Evolutionary conservation across 441 rosid species (phyloP), one percentile per base, ranked within the genome.

Genomic region (Adansonia gregorii): DNA sequence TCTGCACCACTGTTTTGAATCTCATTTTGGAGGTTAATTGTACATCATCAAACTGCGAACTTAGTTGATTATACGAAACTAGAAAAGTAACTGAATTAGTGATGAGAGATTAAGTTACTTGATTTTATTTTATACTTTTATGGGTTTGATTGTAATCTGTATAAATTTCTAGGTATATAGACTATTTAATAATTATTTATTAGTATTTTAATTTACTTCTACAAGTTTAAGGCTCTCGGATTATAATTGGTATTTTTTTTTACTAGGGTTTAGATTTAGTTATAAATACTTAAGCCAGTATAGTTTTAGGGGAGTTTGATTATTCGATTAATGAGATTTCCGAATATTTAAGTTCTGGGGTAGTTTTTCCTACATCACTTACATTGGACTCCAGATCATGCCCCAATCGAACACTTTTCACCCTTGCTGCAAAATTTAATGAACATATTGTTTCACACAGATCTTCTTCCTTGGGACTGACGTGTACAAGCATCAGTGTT

Each of bases 391-490:
- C 89, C 17, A 35, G 41, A 35, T 81, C 85, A 0, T 87, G 83
- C 43, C 90, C 89, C 82, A 93, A 82, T 75, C 85, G 94, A 73
- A 88, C 83, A 76, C 86, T 86, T 84, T 87, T 89, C 39, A 79
- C 97, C 83, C 97, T 88, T 17, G 88, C 82, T 81, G 94, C 95
- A 27, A 93, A 93, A 85, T 88, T 91, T 69, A 93, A 80, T 76
- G 98, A 87, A 64, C 95, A 90, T 81, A 92, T 85, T 43, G 97
- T 92, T 84, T 93, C 97, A 77, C 97, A 92, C 51, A 90, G 76
- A 83, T 93, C 94, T 52, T 90, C 97, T 89, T 93, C 95, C 83
- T 79, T 92, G 49, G 93, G 92, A 72, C 97, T 93, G 55, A 93
- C 81, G 82, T 93, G 98, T 68, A 92, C 94, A 73, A 93, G 88